A percentile compares a stretch with the other conserved stretches of the same genome.
Conservation (phyloP, 805 yeast species). For the Candida lessepsii region DNA sequence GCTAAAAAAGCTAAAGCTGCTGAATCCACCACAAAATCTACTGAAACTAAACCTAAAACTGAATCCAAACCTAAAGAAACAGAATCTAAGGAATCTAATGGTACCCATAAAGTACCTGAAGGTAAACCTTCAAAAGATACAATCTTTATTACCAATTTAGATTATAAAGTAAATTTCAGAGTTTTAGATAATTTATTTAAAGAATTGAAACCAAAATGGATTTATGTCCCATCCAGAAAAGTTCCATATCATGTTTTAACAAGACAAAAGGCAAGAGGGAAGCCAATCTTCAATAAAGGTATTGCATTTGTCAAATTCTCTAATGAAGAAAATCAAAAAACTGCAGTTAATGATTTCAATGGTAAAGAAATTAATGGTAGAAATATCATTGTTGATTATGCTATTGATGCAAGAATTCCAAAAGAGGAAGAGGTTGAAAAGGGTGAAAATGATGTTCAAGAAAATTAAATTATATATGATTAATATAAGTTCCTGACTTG, state of each 20-base stretch:
- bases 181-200: slow-evolving; percentile 46
- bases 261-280: slow-evolving; percentile 45
- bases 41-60: slow-evolving; percentile 9
- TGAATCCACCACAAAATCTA: neutral
- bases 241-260: slow-evolving; percentile 44
- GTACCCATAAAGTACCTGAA: slow-evolving; percentile 30
- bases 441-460: slow-evolving; percentile 19
- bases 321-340: slow-evolving; percentile 58
- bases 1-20: slow-evolving; percentile 13
- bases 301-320: slow-evolving; percentile 64
- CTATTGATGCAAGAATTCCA: slow-evolving; percentile 55
- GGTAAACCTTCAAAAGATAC: slow-evolving; percentile 59
- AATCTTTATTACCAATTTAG: slow-evolving; percentile 60
- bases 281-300: slow-evolving; percentile 54
- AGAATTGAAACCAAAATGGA: slow-evolving; percentile 53
- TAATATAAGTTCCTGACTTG: neutral
- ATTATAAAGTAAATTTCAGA: slow-evolving; percentile 47
- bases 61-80: slow-evolving; percentile 4
- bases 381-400: slow-evolving; percentile 65
- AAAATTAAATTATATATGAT: slow-evolving; percentile 5
- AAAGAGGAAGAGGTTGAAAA: slow-evolving; percentile 25
- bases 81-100: slow-evolving; percentile 6
- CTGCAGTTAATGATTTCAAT: slow-evolving; percentile 70
- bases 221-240: slow-evolving; percentile 55
- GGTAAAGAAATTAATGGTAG: slow-evolving; percentile 68